These are phyloP conservation scores for Solanum sejunctum DNA, from an alignment of 257 asterid genomes.

Conservation along the genomic window DNA sequence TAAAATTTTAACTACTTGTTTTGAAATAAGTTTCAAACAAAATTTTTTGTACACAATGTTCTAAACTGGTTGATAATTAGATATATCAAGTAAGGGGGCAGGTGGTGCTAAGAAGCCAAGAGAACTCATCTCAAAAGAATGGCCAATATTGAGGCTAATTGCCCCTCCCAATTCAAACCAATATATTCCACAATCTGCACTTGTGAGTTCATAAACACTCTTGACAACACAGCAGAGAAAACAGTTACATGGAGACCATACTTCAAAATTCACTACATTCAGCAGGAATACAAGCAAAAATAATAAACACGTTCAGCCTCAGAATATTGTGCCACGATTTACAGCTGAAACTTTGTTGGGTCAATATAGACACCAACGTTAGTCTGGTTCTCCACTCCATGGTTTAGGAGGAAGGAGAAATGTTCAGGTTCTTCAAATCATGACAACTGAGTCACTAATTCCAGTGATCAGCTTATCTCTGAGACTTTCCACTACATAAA, in stretches of 20 bases:
- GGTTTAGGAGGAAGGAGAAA: not conserved
- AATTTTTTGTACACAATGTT: too few relatives aligned
- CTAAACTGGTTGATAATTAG: not conserved
- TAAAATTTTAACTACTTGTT: not conserved
- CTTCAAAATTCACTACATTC: not conserved
- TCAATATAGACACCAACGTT: not conserved
- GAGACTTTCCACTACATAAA: not conserved
- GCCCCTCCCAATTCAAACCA: not conserved
- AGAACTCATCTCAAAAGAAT: not conserved
- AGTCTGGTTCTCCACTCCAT: not conserved
- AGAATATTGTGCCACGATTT: not conserved
- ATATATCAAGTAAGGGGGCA: not conserved
- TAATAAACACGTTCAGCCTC: not conserved
- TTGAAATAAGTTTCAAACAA: too few relatives aligned
- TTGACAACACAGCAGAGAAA: not conserved
- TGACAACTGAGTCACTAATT: not conserved
- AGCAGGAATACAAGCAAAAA: not conserved
- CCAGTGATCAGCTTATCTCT: not conserved
- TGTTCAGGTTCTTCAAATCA: not conserved
- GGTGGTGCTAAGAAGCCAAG: not conserved
- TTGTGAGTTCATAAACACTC: not conserved
- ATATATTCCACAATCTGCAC: not conserved
- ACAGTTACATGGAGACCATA: not conserved
- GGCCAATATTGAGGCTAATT: not conserved
- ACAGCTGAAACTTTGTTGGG: not conserved